phyloP scores from a whole-genome alignment of 352 stramenopile genomes.

The Peronospora farinosa region DNA sequence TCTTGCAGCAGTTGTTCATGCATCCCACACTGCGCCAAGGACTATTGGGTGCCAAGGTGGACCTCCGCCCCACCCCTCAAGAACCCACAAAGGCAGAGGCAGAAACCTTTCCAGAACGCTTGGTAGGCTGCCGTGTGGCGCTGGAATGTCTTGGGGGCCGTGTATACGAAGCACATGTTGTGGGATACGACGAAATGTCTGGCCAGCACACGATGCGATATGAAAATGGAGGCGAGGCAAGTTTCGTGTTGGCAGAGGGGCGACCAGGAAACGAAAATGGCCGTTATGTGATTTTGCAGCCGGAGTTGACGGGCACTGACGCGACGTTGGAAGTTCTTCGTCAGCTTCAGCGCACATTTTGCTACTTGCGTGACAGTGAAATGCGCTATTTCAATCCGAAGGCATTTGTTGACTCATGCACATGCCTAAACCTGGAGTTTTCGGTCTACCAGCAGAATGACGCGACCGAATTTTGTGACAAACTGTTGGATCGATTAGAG shows the following conservation, averaged over 20 bases:
- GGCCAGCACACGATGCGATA: constrained; percentile 78
- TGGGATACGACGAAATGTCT: constrained; percentile 78
- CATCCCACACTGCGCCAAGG: constrained; percentile 73
- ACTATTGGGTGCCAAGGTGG: constrained; percentile 65
- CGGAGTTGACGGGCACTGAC: constrained; percentile 68
- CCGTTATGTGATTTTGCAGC: constrained; percentile 83
- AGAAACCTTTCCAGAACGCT: constrained; percentile 66
- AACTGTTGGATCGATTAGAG: constrained; percentile 97
- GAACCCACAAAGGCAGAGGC: constrained; percentile 87
- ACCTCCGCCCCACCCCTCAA: constrained; percentile 38
- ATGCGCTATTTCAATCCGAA: constrained; percentile 83
- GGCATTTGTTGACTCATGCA: constrained; percentile 86
- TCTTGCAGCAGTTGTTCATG: constrained; percentile 97
- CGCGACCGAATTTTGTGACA: constrained; percentile 98
- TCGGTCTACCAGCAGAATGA: constrained; percentile 99
- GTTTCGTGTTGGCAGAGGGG: constrained; percentile 88
- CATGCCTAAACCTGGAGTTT: constrained; percentile 87
- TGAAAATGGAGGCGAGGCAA: constrained; percentile 84
- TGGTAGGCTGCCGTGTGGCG: constrained; percentile 81
- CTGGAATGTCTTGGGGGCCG: constrained; percentile 91
- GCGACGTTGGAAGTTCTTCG: constrained; percentile 84
- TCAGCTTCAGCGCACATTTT: constrained; percentile 87
- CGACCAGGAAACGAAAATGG: constrained; percentile 94
- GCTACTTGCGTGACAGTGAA: constrained; percentile 79
- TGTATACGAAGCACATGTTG: constrained; percentile 91